phyloP scores from a whole-genome alignment of 257 asterid species.

The Thymus mandschuricus region DNA sequence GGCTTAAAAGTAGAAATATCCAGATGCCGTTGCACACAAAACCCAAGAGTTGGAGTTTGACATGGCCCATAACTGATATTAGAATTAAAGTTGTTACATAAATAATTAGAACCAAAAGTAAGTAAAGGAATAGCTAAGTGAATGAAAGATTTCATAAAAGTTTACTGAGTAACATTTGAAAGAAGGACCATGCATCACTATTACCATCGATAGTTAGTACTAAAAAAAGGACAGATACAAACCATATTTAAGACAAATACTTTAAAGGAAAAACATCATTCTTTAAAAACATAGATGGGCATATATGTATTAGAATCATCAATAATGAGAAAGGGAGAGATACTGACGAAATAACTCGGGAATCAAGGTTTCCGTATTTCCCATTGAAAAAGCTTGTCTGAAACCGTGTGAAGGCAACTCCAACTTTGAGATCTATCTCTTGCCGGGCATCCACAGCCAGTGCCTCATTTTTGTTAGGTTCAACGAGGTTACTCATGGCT shows the following conservation, averaged over 20 bases:
- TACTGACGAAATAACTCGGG: slow-evolving; percentile 93
- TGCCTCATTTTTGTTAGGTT: slow-evolving; percentile 86
- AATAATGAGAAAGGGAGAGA: slow-evolving; percentile 32
- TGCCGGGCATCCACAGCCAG: slow-evolving; percentile 95
- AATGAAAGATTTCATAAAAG: too few species aligned
- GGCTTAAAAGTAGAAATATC: slow-evolving; percentile 82
- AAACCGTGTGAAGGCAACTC: slow-evolving; percentile 92
- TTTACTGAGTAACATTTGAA: too few species aligned
- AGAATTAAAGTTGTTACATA: slow-evolving; percentile 30
- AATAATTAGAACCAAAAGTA: slow-evolving; percentile 3
- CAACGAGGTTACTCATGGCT: slow-evolving; percentile 77
- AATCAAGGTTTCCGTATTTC: slow-evolving; percentile 94
- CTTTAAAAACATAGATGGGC: too few species aligned
- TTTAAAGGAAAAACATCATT: too few species aligned
- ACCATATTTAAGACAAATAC: too few species aligned
- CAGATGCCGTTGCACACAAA: slow-evolving; percentile 89
- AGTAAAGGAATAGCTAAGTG: not conserved
- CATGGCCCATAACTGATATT: slow-evolving; percentile 90
- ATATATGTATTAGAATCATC: not conserved
- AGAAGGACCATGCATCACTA: too few species aligned
- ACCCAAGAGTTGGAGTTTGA: slow-evolving; percentile 94
- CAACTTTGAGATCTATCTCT: slow-evolving; percentile 97
- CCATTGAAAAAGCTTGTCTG: slow-evolving; percentile 93
- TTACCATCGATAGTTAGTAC: too few species aligned
- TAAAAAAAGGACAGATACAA: too few species aligned